Base-by-base conservation (phyloP, 1,139 yeast genomes). In the Debaryomyces coudertii region DNA sequence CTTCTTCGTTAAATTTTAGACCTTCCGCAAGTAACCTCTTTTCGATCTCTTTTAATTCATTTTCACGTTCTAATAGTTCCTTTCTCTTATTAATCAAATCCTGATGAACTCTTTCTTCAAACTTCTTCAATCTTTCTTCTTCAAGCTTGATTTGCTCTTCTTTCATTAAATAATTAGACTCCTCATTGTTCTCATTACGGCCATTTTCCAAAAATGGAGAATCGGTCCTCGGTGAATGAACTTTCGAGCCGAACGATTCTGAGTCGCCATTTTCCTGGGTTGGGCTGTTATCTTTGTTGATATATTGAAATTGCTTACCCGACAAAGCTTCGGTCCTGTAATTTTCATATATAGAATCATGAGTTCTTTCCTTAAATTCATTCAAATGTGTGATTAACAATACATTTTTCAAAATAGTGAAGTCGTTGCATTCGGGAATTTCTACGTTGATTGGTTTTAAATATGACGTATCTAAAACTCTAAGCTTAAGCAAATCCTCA, bases 41-140 rank as follows among this genome's bases (percentile, higher is more conserved):
- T 62, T 90, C 96, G 56, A 89, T 85, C 51, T 86, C 92, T 57
- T 81, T 82, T 61, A 93, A 79, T 63, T 93, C 98, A 56, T 85
- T 82, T 67, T 93, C 99, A 62, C 97, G 82, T 47, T 90, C 90
- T 58, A 86, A 76, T 53, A 93, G 78, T 65, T 90, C 96, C 58
- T 85, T 83, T 55, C 95, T 80, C 76, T 90, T 90, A 62, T 82
- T 82, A 58, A 87, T 76, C 66, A 93, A 78, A 64, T 92, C 98
- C 60, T 87, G 87, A 65, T 90, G 97, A 20, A 93, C 97, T 55
- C 96, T 78, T 62, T 85, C 89, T 66, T 87, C 95, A 60, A 85
- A 87, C 45, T 87, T 88, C 61, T 75, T 82, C 58, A 87, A 73
- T 63, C 93, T 79, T 64, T 86, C 93, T 66, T 87, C 93, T 63